These are phyloP conservation scores for Beta lomatogona DNA, from an alignment of 179 eudicot genomes.

Conservation along the genomic window DNA sequence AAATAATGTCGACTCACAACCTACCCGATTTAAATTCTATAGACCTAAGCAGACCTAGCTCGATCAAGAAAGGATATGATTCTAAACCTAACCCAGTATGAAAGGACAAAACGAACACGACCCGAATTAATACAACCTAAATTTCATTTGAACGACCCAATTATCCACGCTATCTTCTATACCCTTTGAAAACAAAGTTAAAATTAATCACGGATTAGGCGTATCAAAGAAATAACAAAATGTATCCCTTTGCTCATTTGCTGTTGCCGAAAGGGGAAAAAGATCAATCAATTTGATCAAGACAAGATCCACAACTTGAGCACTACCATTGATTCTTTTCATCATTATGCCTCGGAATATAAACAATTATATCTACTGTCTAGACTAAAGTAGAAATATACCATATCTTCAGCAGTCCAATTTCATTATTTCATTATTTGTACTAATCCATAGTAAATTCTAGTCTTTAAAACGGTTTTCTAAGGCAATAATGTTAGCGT, in stretches of 20 bases:
- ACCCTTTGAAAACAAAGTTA: neutral
- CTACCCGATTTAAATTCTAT: too few species aligned
- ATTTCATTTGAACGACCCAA: neutral
- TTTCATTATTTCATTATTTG: neutral
- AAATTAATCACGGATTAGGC: conserved; percentile 7
- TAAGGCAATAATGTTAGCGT: neutral
- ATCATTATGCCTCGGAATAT: conserved; percentile 11
- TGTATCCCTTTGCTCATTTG: neutral
- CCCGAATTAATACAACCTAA: too few species aligned
- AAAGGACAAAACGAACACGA: neutral
- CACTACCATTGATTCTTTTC: conserved; percentile 9
- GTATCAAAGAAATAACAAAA: neutral
- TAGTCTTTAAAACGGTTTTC: neutral
- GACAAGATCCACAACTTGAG: conserved; percentile 14
- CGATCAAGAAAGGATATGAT: too few species aligned
- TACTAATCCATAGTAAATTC: neutral
- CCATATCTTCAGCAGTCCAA: neutral
- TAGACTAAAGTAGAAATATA: neutral
- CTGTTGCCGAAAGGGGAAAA: conserved; percentile 5
- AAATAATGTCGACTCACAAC: too few species aligned
- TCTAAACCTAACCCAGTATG: too few species aligned
- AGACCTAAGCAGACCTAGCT: too few species aligned
- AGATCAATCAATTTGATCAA: neutral
- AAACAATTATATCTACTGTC: neutral
- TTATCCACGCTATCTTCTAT: neutral